Conservation (phyloP, 2,329 filamentous ascomycete species). For the Botrytis pseudocinerea region DNA sequence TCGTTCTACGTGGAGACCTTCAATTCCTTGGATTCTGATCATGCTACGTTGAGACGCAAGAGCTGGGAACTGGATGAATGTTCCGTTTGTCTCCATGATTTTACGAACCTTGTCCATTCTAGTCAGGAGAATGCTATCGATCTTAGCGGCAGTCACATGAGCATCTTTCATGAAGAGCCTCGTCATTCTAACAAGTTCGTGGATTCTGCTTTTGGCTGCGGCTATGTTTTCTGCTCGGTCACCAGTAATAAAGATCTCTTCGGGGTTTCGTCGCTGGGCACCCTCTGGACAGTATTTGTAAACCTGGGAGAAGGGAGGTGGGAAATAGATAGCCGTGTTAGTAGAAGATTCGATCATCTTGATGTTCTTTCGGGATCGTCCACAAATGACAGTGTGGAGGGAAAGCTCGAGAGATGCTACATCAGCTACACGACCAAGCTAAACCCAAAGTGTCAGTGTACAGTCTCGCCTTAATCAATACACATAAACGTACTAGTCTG, state of each 20-base stretch:
- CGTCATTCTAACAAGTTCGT: constrained; percentile 77
- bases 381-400: constrained; percentile 88
- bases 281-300: constrained; percentile 87
- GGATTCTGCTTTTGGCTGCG: constrained; percentile 86
- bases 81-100: constrained; percentile 95
- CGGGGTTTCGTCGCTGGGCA: constrained; percentile 77
- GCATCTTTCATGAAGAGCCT: constrained; percentile 92
- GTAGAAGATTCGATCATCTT: constrained; percentile 96
- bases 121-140: constrained; percentile 88
- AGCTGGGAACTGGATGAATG: constrained; percentile 88
- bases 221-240: constrained; percentile 82
- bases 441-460: constrained; percentile 42
- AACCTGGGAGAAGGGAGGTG: constrained; percentile 86
- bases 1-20: constrained; percentile 90
- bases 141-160: constrained; percentile 83
- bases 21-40: constrained; percentile 87
- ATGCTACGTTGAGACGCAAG: constrained; percentile 81
- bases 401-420: constrained; percentile 79
- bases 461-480: constrained; percentile 13
- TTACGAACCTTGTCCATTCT: constrained; percentile 95
- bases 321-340: constrained; percentile 97
- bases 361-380: constrained; percentile 93
- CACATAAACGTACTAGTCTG: constrained; percentile 32
- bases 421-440: constrained; percentile 76
- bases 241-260: constrained; percentile 94